Evolutionary conservation across 768 basidiomycete species (phyloP).

Genomic region (Leccinum obscurum): DNA sequence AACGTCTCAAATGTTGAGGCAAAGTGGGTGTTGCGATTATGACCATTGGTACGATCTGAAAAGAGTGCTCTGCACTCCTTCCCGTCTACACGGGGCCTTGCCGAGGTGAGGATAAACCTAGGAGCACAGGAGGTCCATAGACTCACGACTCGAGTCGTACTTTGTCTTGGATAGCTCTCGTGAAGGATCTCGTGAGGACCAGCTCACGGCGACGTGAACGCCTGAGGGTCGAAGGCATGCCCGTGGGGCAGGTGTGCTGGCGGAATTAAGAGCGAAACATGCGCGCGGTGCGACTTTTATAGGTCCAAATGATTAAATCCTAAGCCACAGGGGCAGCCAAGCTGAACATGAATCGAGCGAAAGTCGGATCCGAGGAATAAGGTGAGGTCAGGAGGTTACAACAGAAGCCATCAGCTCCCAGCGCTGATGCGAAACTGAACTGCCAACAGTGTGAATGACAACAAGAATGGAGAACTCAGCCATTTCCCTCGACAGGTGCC

Average conservation of each 20-base stretch:
- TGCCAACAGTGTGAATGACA: slow-evolving; percentile 8
- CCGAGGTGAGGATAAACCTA: slow-evolving; percentile 7
- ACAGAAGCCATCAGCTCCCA: slow-evolving; percentile 5
- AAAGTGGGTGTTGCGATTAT: slow-evolving; percentile 11
- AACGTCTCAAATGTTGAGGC: slow-evolving; percentile 20
- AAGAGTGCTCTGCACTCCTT: slow-evolving; percentile 22
- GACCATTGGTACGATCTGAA: slow-evolving; percentile 24
- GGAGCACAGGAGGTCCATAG: neutral
- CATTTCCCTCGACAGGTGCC: slow-evolving; percentile 13
- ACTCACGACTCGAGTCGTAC: slow-evolving; percentile 36
- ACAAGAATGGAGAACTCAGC: slow-evolving; percentile 26
- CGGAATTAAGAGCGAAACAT: slow-evolving; percentile 14
- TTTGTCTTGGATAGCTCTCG: slow-evolving; percentile 46
- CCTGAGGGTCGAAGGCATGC: slow-evolving; percentile 45
- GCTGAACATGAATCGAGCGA: slow-evolving; percentile 12
- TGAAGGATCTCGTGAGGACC: slow-evolving; percentile 51
- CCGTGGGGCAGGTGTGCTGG: slow-evolving; percentile 23
- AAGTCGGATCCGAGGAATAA: slow-evolving; percentile 19
- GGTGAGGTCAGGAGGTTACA: slow-evolving; percentile 15
- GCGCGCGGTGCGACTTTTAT: slow-evolving; percentile 29
- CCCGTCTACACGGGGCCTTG: slow-evolving; percentile 19
- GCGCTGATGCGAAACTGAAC: slow-evolving; percentile 11
- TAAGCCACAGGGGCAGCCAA: slow-evolving; percentile 32
- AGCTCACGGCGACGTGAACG: slow-evolving; percentile 48
- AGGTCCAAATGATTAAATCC: slow-evolving; percentile 10